Evolutionary conservation across 495 filamentous ascomycete species (phyloP).

Genomic region (Neurospora discreta): DNA sequence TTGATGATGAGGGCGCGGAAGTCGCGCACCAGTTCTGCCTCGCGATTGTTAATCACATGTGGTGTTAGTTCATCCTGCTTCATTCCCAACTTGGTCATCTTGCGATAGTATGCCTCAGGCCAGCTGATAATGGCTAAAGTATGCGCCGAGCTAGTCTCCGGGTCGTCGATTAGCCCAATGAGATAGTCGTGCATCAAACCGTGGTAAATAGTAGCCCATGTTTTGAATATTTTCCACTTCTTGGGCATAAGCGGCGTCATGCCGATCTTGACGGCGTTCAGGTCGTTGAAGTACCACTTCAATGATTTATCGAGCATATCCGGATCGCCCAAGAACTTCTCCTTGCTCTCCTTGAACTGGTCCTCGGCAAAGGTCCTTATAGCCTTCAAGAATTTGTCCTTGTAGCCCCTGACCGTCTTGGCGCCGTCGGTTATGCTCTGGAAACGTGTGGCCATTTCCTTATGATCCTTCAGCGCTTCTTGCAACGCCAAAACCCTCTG

Average conservation of each 20-base stretch:
- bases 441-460: constrained; percentile 84
- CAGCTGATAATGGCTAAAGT: constrained; percentile 87
- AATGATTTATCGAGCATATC: constrained; percentile 73
- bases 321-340: constrained; percentile 71
- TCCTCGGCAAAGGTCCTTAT: constrained; percentile 61
- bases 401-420: constrained; percentile 88
- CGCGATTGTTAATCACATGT: constrained; percentile 78
- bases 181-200: constrained; percentile 90
- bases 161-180: constrained; percentile 66
- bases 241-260: constrained; percentile 86
- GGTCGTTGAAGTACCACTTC: constrained; percentile 95
- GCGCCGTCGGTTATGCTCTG: constrained; percentile 88
- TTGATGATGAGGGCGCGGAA: constrained; percentile 91
- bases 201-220: constrained; percentile 84
- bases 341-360: constrained; percentile 62
- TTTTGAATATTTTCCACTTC: constrained; percentile 93
- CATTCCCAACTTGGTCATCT: constrained; percentile 85
- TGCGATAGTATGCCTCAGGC: constrained; percentile 89
- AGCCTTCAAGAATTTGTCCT: constrained; percentile 80
- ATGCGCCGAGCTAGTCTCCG: constrained; percentile 62
- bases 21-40: constrained; percentile 79
- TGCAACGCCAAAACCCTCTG: constrained; percentile 80
- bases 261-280: constrained; percentile 81
- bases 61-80: constrained; percentile 59
- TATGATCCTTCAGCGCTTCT: constrained; percentile 88